These are phyloP conservation scores for Vitis amurensis DNA, from an alignment of 164 flowering plant species.

Conservation along the genomic window DNA sequence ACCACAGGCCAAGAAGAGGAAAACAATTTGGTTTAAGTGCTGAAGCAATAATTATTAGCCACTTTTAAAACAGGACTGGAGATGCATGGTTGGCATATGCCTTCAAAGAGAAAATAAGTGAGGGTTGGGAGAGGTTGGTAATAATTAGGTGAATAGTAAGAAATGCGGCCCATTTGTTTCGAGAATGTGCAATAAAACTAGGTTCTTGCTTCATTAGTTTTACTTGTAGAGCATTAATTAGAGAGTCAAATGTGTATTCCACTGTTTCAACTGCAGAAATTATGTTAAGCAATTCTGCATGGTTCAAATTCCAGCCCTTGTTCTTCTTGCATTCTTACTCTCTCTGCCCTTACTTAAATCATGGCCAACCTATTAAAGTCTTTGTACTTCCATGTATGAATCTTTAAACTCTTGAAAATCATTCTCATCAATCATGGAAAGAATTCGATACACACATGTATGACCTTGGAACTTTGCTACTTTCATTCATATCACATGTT, in stretches of 20 bases:
- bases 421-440: no score
- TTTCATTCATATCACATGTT: no score
- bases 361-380: no score
- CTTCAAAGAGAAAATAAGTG: conserved; percentile 4
- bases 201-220: conserved; percentile 5
- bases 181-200: conserved; percentile 15
- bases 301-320: no score
- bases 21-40: conserved; percentile 4
- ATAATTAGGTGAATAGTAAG: background rate
- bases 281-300: no score
- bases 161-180: conserved; percentile 12
- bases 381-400: no score
- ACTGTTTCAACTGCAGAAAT: background rate
- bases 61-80: conserved; percentile 4
- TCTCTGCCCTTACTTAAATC: no score
- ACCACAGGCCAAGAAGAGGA: background rate
- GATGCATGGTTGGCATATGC: conserved; percentile 4
- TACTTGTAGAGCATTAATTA: conserved; percentile 14
- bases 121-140: background rate
- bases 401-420: no score
- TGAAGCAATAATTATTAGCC: conserved; percentile 7
- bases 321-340: no score
- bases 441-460: no score
- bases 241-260: conserved; percentile 2
- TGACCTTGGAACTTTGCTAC: no score